Evolutionary conservation across 2,329 filamentous ascomycete genomes (phyloP), one percentile per base, ranked within the genome.

Genomic region (Fusarium nygamai): DNA sequence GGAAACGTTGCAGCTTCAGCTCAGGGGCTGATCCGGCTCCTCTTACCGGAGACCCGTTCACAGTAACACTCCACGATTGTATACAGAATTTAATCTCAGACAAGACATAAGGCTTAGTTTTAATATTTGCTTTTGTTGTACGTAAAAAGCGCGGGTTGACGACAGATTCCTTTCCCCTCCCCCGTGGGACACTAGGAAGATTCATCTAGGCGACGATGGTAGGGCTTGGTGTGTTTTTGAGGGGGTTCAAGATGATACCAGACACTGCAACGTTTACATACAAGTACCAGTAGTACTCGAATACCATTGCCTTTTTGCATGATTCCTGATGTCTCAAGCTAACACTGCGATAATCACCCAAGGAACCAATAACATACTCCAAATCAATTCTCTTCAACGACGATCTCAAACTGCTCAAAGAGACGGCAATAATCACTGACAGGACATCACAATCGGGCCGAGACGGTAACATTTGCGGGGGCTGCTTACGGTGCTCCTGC

Each of bases 11-110:
- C 60, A 62, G 29, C 56, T 59, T 59, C 41, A 59, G 60, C 61
- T 64, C 61, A 64, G 61, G 61, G 61, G 61, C 51, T 61, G 61
- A 64, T 64, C 61, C 61, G 61, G 61, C 44, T 61, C 56, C 56
- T 43, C 56, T 44, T 61, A 64, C 61, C 61, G 29, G 61, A 41
- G 29, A 33, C 61, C 60, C 60, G 50, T 41, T 36, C 20, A n/a
- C n/a, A n/a, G n/a, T n/a, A n/a, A n/a, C n/a, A n/a, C 56, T 61
- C 56, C 61, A 61, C 61, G 61, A 64, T 64, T 38, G n/a, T n/a
- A n/a, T n/a, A n/a, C n/a, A n/a, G n/a, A n/a, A n/a, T n/a, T n/a
- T n/a, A n/a, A n/a, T n/a, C n/a, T n/a, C n/a, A n/a, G n/a, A n/a
- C n/a, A n/a, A n/a, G n/a, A n/a, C n/a, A n/a, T n/a, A n/a, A n/a